phyloP scores from a whole-genome alignment of 2,329 filamentous ascomycete genomes.

The Epichloe uncinata region DNA sequence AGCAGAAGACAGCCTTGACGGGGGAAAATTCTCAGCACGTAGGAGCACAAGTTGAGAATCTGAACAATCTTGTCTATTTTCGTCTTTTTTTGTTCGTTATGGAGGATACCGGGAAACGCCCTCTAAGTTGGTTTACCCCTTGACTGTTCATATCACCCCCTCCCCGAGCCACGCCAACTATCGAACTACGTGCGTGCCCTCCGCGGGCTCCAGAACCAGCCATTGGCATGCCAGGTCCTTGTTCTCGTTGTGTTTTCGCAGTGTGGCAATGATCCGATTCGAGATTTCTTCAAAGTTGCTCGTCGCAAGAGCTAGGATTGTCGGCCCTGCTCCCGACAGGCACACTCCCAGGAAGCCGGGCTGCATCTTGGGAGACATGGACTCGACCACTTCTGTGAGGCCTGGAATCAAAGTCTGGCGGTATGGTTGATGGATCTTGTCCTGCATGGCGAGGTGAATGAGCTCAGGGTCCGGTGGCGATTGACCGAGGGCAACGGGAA shows the following conservation, averaged over 20 bases:
- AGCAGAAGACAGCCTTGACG: too few species aligned
- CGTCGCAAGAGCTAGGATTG: constrained; percentile 85
- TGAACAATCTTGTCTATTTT: too few species aligned
- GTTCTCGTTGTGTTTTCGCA: constrained; percentile 43
- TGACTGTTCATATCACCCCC: not conserved
- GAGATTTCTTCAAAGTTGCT: constrained; percentile 83
- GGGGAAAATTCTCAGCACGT: not conserved
- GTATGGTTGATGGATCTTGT: constrained; percentile 96
- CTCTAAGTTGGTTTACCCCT: not conserved
- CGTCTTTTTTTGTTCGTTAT: not conserved
- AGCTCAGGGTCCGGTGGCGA: constrained; percentile 84
- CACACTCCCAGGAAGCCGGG: constrained; percentile 87
- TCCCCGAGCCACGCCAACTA: constrained; percentile 7
- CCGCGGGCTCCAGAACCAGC: constrained; percentile 77
- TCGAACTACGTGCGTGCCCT: constrained; percentile 45
- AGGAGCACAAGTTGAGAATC: not conserved
- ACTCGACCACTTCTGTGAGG: constrained; percentile 77
- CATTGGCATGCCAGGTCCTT: constrained; percentile 69
- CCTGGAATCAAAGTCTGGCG: constrained; percentile 84
- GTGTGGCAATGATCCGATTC: constrained; percentile 58
- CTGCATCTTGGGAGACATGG: constrained; percentile 77
- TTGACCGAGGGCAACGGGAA: constrained; percentile 79
- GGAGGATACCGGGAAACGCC: not conserved
- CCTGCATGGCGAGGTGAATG: constrained; percentile 97
- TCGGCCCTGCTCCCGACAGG: constrained; percentile 86